Base-by-base conservation (phyloP, 2,329 filamentous ascomycete species). In the Colletotrichum ledebouriae region DNA sequence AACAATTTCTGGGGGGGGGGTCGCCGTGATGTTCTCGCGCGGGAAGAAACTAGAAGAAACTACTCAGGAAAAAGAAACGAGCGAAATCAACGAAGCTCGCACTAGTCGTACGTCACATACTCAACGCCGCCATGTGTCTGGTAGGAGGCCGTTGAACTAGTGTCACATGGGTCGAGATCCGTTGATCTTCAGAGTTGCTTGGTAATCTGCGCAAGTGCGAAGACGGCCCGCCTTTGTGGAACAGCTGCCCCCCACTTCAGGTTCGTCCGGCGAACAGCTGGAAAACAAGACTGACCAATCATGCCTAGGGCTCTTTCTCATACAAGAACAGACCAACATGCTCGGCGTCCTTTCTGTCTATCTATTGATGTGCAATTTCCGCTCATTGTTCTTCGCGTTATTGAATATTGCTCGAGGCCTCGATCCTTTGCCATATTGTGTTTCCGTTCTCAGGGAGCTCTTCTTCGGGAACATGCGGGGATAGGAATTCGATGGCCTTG, bases 191-290 rank as follows among this genome's bases (percentile, higher is more conserved):
- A 29, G 6, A 29, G 53, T 22, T 53, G 65, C 60, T 68, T 68
- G 65, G 65, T 68, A 68, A 68, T 68, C 60, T 37, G 25, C n/a
- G 53, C 59, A 50, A 55, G 37, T 29, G 29, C 29, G 29, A 29
- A 29, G 29, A 29, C 4, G 7, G 29, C 29, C 25, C 22, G 22
- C 22, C 25, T 6, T 25, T 46, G 41, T 64, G 47, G 41, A 52
- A n/a, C 60, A 22, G 5, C 33, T n/a, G 47, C 20, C 60, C 65
- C 65, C 60, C 65, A 47, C 60, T 49, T 17, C 17, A 17, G 17
- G 17, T 17, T 59, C 58, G 20, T 12, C 29, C 29, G 29, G n/a
- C n/a, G 46, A 55, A 53, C 37, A 53, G 44, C 44, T 11, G 41
- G 33, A 15, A 15, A 34, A 64, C 33, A 29, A 6, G 47, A 33